Conservation (phyloP, 768 basidiomycete genomes). For the Mycena rebaudengoi region DNA sequence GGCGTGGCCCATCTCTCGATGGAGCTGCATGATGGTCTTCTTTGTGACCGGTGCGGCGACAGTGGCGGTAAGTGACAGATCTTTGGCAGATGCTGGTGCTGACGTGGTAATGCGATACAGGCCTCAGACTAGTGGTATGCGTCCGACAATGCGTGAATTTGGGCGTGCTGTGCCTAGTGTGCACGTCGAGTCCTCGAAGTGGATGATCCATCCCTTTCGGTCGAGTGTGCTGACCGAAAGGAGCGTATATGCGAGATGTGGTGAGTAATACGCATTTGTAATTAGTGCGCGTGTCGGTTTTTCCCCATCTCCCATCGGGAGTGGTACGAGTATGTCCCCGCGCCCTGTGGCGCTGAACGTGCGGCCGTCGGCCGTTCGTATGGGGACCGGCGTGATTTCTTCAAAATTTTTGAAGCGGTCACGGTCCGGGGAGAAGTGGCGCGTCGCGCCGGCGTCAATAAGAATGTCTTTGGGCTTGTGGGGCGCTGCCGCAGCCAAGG, state of each 20-base stretch:
- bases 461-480: conserved; percentile 2
- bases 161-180: conserved; percentile 7
- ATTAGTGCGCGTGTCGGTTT: neutral
- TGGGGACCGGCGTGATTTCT: conserved; percentile 2
- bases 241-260: conserved; percentile 1
- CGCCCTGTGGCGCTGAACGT: conserved; percentile 1
- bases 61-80: neutral
- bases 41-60: conserved; percentile 19
- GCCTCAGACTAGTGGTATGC: conserved; percentile 32
- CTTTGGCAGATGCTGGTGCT: neutral
- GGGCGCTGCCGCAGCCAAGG: neutral
- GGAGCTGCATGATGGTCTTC: conserved; percentile 40
- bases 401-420: neutral
- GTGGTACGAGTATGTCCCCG: neutral
- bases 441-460: conserved; percentile 8
- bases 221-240: conserved; percentile 7
- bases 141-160: conserved; percentile 22
- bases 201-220: conserved; percentile 10
- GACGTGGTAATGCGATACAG: conserved; percentile 33
- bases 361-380: conserved; percentile 8
- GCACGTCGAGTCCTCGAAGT: conserved; percentile 14
- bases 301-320: conserved; percentile 12
- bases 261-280: conserved; percentile 9
- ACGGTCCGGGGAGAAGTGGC: conserved; percentile 17
- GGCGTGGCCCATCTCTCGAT: conserved; percentile 46